A percentile compares a stretch with the other conserved stretches of the same genome.
phyloP scores from a whole-genome alignment of 2,329 filamentous ascomycete genomes.

The Scedosporium apiospermum region DNA sequence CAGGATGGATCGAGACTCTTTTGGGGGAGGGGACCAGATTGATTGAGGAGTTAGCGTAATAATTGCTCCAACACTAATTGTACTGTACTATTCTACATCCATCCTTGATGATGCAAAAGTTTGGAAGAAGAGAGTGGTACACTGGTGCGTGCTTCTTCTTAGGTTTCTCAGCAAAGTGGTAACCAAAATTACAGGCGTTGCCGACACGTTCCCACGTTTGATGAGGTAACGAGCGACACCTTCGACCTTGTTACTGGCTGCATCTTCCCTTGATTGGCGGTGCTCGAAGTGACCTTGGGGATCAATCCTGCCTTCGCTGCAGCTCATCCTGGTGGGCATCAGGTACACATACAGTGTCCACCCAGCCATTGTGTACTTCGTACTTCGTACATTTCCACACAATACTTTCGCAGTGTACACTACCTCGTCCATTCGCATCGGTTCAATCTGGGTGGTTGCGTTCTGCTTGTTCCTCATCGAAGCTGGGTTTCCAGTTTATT shows the following conservation, averaged over 20 bases:
- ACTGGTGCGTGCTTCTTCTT: too few relatives aligned
- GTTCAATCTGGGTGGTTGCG: not conserved
- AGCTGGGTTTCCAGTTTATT: constrained; percentile 1
- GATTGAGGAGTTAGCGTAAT: not conserved
- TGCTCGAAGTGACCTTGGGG: not conserved
- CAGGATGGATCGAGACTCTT: not conserved
- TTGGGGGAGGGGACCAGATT: not conserved
- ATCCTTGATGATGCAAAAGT: not conserved
- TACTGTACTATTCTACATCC: not conserved
- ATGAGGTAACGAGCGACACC: too few relatives aligned
- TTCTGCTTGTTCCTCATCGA: not conserved
- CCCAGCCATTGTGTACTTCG: not conserved
- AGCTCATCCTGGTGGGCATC: not conserved
- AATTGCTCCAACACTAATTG: not conserved
- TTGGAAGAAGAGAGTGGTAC: not conserved
- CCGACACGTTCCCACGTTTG: too few relatives aligned
- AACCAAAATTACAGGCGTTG: too few relatives aligned
- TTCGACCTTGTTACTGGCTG: too few relatives aligned
- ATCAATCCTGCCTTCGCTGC: not conserved
- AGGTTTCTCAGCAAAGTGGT: too few relatives aligned
- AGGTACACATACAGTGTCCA: not conserved
- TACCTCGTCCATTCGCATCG: not conserved
- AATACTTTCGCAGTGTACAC: too few relatives aligned
- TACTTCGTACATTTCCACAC: not conserved
- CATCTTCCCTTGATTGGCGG: not conserved